phyloP scores from a whole-genome alignment of 345 rosid genomes.

The Xanthoceras sorbifolium region DNA sequence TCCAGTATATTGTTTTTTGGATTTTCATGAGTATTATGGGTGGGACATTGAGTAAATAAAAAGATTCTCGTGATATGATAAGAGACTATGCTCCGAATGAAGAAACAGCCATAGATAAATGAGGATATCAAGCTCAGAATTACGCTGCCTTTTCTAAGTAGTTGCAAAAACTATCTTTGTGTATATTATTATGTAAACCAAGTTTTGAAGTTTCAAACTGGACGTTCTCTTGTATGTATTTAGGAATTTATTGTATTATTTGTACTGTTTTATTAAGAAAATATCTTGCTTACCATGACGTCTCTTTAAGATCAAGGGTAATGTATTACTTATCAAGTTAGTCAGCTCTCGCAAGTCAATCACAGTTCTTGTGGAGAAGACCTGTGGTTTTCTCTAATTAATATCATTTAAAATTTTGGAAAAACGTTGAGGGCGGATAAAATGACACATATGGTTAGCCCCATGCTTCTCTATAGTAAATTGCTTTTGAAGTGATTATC shows the following conservation, averaged over 20 bases:
- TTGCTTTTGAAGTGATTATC: background rate
- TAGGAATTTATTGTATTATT: background rate
- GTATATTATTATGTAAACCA: background rate
- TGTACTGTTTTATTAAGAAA: background rate
- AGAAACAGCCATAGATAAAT: background rate
- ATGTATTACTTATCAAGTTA: background rate
- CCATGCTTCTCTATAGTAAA: background rate
- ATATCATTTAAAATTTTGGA: background rate
- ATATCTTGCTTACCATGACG: background rate
- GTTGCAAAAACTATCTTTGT: background rate
- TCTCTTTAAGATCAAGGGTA: background rate
- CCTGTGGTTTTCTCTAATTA: background rate
- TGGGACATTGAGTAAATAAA: background rate
- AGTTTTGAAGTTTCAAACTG: background rate
- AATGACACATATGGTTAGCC: background rate
- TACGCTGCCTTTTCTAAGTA: background rate
- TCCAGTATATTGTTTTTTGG: background rate
- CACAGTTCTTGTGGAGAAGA: background rate
- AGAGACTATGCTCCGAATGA: background rate
- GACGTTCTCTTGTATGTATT: background rate
- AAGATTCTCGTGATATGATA: too few relatives aligned
- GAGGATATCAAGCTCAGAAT: background rate
- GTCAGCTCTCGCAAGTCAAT: background rate
- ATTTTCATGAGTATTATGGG: background rate
- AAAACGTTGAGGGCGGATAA: background rate